phyloP scores from a whole-genome alignment of 1,139 yeast genomes.

The Blastobotrys aristatus region DNA sequence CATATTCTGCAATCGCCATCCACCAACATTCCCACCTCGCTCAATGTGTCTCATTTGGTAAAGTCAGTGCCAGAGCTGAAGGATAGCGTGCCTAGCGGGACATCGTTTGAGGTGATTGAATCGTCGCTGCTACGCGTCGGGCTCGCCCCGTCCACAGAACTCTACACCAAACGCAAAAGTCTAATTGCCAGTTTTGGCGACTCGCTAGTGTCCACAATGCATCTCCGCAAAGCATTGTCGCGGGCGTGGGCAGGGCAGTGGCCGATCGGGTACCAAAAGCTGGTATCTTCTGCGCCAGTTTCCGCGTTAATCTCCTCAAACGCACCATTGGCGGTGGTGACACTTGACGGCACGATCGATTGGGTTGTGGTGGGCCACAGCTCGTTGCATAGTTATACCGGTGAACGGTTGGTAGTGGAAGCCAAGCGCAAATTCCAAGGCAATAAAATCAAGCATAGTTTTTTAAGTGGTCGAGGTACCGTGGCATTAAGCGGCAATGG shows the following conservation, averaged over 20 bases:
- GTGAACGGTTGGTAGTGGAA: slow-evolving; percentile 26
- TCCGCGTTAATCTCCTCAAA: slow-evolving; percentile 19
- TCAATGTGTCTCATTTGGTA: slow-evolving; percentile 17
- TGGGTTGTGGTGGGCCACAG: slow-evolving; percentile 29
- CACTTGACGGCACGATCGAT: slow-evolving; percentile 38
- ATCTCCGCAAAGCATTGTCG: slow-evolving; percentile 14
- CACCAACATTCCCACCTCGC: slow-evolving; percentile 20
- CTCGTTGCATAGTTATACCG: slow-evolving; percentile 29
- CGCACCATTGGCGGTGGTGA: slow-evolving; percentile 31
- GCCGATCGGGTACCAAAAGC: slow-evolving; percentile 19
- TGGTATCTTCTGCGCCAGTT: slow-evolving; percentile 20
- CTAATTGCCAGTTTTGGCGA: slow-evolving; percentile 40
- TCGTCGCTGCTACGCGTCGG: slow-evolving; percentile 42
- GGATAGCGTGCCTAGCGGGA: background rate
- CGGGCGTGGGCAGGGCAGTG: slow-evolving; percentile 18
- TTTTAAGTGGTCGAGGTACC: slow-evolving; percentile 37
- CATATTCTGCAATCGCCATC: slow-evolving; percentile 20
- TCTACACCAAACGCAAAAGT: slow-evolving; percentile 42
- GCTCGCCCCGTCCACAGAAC: slow-evolving; percentile 46
- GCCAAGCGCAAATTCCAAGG: slow-evolving; percentile 20
- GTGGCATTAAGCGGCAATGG: slow-evolving; percentile 34
- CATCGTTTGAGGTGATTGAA: slow-evolving; percentile 10
- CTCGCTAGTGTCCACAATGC: slow-evolving; percentile 20
- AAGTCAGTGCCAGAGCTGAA: slow-evolving; percentile 17
- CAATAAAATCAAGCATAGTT: slow-evolving; percentile 23